Percentiles rank a stretch among this genome's conserved stretches.
Evolutionary conservation across 2,329 filamentous ascomycete genomes (phyloP).

Genomic region (Didymella arachidicola): DNA sequence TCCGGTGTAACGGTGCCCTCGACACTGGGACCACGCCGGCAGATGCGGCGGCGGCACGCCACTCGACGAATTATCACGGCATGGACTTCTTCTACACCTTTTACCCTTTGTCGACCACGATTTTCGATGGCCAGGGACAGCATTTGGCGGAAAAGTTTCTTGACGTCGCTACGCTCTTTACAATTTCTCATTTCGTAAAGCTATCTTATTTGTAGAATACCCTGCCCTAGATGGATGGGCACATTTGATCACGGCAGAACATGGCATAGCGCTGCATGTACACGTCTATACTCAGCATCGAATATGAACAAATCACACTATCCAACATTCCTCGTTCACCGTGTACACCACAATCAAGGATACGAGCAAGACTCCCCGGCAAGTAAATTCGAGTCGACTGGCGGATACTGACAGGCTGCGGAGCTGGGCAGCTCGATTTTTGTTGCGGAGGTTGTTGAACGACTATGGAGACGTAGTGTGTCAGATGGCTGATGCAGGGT

Average conservation of each 20-base stretch:
- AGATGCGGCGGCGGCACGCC: slow-evolving; percentile 10
- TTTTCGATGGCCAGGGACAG: not conserved
- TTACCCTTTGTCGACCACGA: not conserved
- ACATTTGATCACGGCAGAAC: not conserved
- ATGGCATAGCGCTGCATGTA: slow-evolving; percentile 5
- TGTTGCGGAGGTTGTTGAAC: no score
- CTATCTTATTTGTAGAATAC: slow-evolving; percentile 18
- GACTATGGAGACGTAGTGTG: no score
- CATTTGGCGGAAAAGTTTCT: slow-evolving; percentile 10
- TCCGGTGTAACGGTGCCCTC: slow-evolving; percentile 5
- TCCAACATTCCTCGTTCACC: no score
- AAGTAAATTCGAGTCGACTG: no score
- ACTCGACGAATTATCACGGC: slow-evolving; percentile 17
- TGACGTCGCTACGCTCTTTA: slow-evolving; percentile 21
- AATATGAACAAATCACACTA: slow-evolving; percentile 4
- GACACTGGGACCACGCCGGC: not conserved
- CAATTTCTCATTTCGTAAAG: slow-evolving; percentile 2
- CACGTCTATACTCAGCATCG: slow-evolving; percentile 5
- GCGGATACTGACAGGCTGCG: no score
- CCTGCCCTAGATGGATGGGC: slow-evolving; percentile 13
- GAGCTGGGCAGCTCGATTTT: no score
- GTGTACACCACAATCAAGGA: no score
- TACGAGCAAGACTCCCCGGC: no score
- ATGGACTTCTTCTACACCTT: slow-evolving; percentile 11
- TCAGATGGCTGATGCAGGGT: no score